Evolutionary conservation across 352 stramenopile species (phyloP).

Genomic region (Phytopythium aichiense): DNA sequence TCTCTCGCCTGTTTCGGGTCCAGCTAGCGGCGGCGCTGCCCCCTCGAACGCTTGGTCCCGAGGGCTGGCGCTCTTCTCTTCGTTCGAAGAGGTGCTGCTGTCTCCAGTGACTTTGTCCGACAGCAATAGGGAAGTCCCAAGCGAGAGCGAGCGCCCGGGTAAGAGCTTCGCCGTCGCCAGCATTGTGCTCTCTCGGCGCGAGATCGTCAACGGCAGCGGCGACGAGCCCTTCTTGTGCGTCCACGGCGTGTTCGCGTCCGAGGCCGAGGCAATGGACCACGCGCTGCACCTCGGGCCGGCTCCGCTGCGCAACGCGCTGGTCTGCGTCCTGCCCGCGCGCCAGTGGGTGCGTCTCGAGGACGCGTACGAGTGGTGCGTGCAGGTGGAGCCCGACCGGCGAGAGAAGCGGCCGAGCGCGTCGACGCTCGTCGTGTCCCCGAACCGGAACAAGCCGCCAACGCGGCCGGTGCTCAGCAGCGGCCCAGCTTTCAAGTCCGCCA

Average conservation of each 20-base stretch:
- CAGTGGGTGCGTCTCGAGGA: constrained; percentile 54
- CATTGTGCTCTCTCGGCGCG: constrained; percentile 46
- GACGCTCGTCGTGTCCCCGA: constrained; percentile 6
- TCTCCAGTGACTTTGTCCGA: not conserved
- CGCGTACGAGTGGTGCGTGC: constrained; percentile 61
- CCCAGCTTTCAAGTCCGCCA: not conserved
- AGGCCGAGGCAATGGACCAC: constrained; percentile 42
- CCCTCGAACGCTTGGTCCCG: not conserved
- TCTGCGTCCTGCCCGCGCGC: constrained; percentile 48
- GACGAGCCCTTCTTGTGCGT: constrained; percentile 53
- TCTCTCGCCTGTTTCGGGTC: not conserved
- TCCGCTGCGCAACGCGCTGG: constrained; percentile 34
- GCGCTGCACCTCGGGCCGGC: constrained; percentile 31
- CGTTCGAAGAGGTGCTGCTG: constrained; percentile 31
- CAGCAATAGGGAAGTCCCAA: not conserved
- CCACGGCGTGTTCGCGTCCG: constrained; percentile 36
- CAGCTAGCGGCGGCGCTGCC: not conserved
- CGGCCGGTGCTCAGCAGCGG: not conserved
- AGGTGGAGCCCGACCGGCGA: constrained; percentile 42
- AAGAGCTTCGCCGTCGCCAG: constrained; percentile 45
- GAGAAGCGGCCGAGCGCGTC: constrained; percentile 28
- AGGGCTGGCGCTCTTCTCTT: constrained; percentile 22
- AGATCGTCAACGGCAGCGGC: constrained; percentile 33
- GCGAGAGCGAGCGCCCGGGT: not conserved
- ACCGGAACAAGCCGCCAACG: constrained; percentile 7